Conservation (phyloP, 768 basidiomycete genomes). For the Neoboletus magnificus region DNA sequence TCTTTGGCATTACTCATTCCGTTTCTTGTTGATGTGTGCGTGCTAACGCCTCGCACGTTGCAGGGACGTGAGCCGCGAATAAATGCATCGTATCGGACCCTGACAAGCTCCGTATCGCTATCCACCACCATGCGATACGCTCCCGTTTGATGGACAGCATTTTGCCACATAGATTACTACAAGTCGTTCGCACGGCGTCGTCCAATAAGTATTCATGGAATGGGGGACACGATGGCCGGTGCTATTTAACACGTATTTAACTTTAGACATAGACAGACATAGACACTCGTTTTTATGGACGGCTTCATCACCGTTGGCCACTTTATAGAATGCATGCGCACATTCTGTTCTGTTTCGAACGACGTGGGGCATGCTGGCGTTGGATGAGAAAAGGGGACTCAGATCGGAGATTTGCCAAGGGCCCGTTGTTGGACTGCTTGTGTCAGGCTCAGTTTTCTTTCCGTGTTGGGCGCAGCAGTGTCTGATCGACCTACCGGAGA, state of each 20-base stretch:
- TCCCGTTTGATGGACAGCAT: not conserved
- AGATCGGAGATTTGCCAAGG: not conserved
- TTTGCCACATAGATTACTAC: not conserved
- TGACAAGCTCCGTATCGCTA: not conserved
- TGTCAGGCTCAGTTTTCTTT: not conserved
- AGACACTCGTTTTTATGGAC: too few relatives aligned
- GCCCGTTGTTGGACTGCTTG: not conserved
- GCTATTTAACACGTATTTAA: not conserved
- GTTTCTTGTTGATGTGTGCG: not conserved
- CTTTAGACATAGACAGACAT: not conserved
- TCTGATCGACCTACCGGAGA: not conserved
- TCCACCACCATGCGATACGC: not conserved
- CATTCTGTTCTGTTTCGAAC: not conserved
- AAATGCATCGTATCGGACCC: not conserved
- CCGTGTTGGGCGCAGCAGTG: not conserved
- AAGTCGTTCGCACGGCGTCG: not conserved
- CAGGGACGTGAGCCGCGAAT: conserved; percentile 37
- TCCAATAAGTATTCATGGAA: not conserved
- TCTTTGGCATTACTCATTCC: not conserved
- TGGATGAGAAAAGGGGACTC: not conserved
- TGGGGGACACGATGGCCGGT: not conserved
- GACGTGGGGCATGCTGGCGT: not conserved
- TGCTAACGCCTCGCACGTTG: conserved; percentile 10
- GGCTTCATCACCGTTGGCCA: not conserved
- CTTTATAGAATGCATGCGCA: not conserved